phyloP scores from a whole-genome alignment of 2,329 filamentous ascomycete species.

The Cercospora sojina region DNA sequence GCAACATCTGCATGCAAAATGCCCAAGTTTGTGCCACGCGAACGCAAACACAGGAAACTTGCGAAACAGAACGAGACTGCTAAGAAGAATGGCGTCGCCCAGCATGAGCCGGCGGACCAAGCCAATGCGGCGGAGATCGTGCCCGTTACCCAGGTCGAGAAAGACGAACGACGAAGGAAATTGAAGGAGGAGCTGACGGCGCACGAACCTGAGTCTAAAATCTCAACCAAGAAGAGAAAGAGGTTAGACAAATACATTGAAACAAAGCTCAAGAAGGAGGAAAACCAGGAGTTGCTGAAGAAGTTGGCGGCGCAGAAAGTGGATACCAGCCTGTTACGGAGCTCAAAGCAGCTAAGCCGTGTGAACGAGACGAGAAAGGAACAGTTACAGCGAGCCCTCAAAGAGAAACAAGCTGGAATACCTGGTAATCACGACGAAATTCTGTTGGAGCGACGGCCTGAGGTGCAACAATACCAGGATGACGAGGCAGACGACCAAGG shows the following conservation, averaged over 20 bases:
- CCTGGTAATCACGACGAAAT: slow-evolving; percentile 53
- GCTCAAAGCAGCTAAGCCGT: slow-evolving; percentile 73
- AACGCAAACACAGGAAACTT: slow-evolving; percentile 63
- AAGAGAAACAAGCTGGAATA: slow-evolving; percentile 63
- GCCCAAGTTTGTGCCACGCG: slow-evolving; percentile 53
- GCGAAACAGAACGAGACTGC: slow-evolving; percentile 54
- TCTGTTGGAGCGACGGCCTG: slow-evolving; percentile 50
- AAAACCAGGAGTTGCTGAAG: slow-evolving; percentile 78
- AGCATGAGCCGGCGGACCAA: slow-evolving; percentile 51
- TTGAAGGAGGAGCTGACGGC: slow-evolving; percentile 56
- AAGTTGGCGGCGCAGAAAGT: slow-evolving; percentile 76
- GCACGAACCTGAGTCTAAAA: slow-evolving; percentile 55
- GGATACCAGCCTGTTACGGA: slow-evolving; percentile 78
- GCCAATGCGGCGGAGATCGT: slow-evolving; percentile 54
- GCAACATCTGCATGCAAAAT: slow-evolving; percentile 4
- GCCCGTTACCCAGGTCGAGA: slow-evolving; percentile 53
- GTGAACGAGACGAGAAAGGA: slow-evolving; percentile 70
- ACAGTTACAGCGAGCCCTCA: slow-evolving; percentile 61
- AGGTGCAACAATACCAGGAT: slow-evolving; percentile 11
- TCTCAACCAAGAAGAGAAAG: slow-evolving; percentile 66
- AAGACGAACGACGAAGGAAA: slow-evolving; percentile 52
- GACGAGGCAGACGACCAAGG: slow-evolving; percentile 24
- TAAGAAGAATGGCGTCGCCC: slow-evolving; percentile 18
- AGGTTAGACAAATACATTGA: slow-evolving; percentile 73
- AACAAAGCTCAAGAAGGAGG: slow-evolving; percentile 90